These are phyloP conservation scores for Pichia manshurica DNA, from an alignment of 805 yeast species.

Conservation along the genomic window DNA sequence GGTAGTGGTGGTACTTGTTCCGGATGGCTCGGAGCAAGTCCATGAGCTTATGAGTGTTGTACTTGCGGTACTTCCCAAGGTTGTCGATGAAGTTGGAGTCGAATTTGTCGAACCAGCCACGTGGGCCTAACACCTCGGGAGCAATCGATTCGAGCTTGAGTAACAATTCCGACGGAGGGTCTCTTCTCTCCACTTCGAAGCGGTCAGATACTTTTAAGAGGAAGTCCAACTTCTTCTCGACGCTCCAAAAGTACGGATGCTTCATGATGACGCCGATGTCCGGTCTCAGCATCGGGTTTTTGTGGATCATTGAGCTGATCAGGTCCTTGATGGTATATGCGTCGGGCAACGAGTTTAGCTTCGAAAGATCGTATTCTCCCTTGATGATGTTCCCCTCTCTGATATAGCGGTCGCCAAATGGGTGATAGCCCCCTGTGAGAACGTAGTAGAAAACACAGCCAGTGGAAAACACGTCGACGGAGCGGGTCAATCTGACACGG, in stretches of 20 bases:
- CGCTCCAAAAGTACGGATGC: slow-evolving; percentile 89
- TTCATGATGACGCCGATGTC: slow-evolving; percentile 58
- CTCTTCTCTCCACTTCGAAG: slow-evolving; percentile 88
- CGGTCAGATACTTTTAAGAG: slow-evolving; percentile 84
- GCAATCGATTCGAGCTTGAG: slow-evolving; percentile 64
- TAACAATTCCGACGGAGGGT: slow-evolving; percentile 50
- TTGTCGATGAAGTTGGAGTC: slow-evolving; percentile 73
- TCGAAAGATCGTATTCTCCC: slow-evolving; percentile 48
- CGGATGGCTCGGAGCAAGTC: slow-evolving; percentile 85
- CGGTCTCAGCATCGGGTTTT: slow-evolving; percentile 67
- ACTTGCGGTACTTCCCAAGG: slow-evolving; percentile 86
- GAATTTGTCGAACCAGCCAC: slow-evolving; percentile 75
- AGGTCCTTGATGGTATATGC: slow-evolving; percentile 65
- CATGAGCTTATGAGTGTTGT: slow-evolving; percentile 69
- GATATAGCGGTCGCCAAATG: slow-evolving; percentile 87
- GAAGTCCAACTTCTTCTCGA: slow-evolving; percentile 71
- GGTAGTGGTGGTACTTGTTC: slow-evolving; percentile 91
- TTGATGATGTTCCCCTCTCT: slow-evolving; percentile 85
- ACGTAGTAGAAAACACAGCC: slow-evolving; percentile 94
- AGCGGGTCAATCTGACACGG: slow-evolving; percentile 68
- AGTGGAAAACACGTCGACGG: slow-evolving; percentile 87
- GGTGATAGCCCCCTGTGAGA: slow-evolving; percentile 78
- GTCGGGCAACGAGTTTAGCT: slow-evolving; percentile 41
- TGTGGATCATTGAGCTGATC: slow-evolving; percentile 63
- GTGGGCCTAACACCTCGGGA: slow-evolving; percentile 47